phyloP scores from a whole-genome alignment of 2,329 filamentous ascomycete species.

The Botrytis medusae region DNA sequence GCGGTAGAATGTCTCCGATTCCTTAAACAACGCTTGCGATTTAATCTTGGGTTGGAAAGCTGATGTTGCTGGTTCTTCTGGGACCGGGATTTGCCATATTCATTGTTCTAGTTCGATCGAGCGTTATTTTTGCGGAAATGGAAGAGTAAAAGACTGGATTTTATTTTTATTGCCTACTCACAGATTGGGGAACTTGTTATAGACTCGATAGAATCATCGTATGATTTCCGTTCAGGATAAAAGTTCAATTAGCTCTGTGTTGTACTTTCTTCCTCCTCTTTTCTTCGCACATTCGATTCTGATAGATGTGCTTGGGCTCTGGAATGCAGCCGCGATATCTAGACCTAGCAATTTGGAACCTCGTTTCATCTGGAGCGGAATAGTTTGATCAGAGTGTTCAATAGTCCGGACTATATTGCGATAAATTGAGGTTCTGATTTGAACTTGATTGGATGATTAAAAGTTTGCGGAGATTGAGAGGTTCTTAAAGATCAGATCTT shows the following conservation, averaged over 20 bases:
- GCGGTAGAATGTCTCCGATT: neutral
- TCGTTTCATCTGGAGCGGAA: neutral
- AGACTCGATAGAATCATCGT: neutral
- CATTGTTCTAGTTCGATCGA: neutral
- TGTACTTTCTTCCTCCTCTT: rapidly evolving
- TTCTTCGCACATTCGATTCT: neutral
- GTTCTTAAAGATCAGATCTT: neutral
- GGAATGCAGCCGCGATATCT: neutral
- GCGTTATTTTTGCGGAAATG: neutral
- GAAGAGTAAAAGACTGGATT: neutral
- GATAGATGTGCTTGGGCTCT: neutral
- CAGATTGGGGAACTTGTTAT: neutral
- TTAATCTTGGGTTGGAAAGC: rapidly evolving
- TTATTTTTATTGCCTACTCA: neutral
- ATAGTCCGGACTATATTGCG: neutral
- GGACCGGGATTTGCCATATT: neutral
- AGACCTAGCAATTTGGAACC: neutral
- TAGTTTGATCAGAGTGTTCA: neutral
- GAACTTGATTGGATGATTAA: neutral
- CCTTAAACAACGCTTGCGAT: rapidly evolving
- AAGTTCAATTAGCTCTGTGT: neutral
- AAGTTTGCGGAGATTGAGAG: neutral
- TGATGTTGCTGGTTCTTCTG: neutral
- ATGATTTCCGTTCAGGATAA: too few species aligned
- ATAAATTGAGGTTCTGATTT: neutral